phyloP scores from a whole-genome alignment of 805 yeast genomes.

The Wickerhamomyces mucosus region DNA sequence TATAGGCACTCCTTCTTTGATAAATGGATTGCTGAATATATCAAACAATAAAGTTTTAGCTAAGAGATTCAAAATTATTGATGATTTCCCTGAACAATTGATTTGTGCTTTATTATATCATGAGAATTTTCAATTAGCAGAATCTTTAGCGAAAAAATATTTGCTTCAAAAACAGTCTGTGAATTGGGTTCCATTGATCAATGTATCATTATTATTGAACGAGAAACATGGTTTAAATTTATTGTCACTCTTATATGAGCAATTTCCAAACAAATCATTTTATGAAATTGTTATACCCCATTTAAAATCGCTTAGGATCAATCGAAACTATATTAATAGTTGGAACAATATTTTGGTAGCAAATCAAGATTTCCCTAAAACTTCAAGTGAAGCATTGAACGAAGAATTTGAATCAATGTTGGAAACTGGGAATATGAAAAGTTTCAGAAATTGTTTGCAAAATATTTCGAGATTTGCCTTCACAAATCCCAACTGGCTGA shows the following conservation, averaged over 20 bases:
- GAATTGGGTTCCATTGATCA: constrained; percentile 11
- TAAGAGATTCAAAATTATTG: constrained; percentile 4
- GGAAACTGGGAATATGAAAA: constrained; percentile 5
- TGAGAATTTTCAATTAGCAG: constrained; percentile 7
- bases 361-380: constrained; percentile 10
- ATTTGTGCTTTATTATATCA: constrained; percentile 11
- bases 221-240: constrained; percentile 1
- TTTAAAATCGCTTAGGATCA: constrained; percentile 4
- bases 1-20: constrained; percentile 8
- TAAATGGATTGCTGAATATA: constrained; percentile 6
- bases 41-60: constrained; percentile 1
- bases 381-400: constrained; percentile 9
- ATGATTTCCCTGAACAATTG: constrained; percentile 8
- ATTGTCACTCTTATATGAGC: constrained; percentile 6
- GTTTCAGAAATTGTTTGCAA: constrained; percentile 10
- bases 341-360: constrained; percentile 11
- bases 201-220: constrained; percentile 7
- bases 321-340: constrained; percentile 6
- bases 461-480: constrained; percentile 2
- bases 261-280: constrained; percentile 1
- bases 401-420: constrained; percentile 9
- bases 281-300: constrained; percentile 7
- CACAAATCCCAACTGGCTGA: constrained; percentile 8
- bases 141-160: constrained; percentile 2
- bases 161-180: neutral